Evolutionary conservation across 306 rosid genomes (phyloP), one percentile per base, ranked within the genome.

Genomic region (Vigna reflexopilosa): DNA sequence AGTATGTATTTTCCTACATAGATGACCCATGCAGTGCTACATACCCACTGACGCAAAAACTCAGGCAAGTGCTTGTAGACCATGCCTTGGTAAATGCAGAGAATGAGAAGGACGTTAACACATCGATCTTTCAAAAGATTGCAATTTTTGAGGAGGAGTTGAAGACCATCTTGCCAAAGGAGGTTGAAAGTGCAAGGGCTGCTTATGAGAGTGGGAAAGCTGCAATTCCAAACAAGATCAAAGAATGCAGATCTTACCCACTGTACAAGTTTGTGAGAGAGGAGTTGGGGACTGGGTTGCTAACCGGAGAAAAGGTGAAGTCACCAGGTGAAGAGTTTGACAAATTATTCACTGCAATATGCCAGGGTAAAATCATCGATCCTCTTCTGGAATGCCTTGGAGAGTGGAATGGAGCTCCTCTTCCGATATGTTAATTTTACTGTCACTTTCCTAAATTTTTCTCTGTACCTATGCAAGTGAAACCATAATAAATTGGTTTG

Each of bases 261-360:
- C 68, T 93, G 50, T 93, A 91, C 89, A 88, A 77, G 72, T 91
- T 93, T 73, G 93, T 93, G 76, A 88, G 98, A 62, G 89, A 93
- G 67, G 91, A 86, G 67, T 65, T 91, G 73, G 89, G 89, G 0
- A 72, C 90, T 2, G 75, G 22, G 13, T 82, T 90, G 83, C 80
- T 94, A 26, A 91, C 91, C 0, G 98, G 98, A 1, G 98, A 94
- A 72, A 87, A 79, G 62, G 85, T 85, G 1, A 79, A 38, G 50
- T 94, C 98, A 19, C 91, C 98, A 0, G 98, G 97, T 0, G 97
- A 94, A 71, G 98, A 89, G 28, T 94, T 81, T 68, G 98, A 93
- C 69, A 87, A 82, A 52, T 77, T 93, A 9, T 93, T 90, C 77
- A 77, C 89, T 7, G 98, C 98, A 2, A 73, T 93, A 70, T 87